Percentiles rank a stretch among this genome's conserved stretches.
Evolutionary conservation across 179 eudicot species (phyloP).

Genomic region (Spinacia oleracea): DNA sequence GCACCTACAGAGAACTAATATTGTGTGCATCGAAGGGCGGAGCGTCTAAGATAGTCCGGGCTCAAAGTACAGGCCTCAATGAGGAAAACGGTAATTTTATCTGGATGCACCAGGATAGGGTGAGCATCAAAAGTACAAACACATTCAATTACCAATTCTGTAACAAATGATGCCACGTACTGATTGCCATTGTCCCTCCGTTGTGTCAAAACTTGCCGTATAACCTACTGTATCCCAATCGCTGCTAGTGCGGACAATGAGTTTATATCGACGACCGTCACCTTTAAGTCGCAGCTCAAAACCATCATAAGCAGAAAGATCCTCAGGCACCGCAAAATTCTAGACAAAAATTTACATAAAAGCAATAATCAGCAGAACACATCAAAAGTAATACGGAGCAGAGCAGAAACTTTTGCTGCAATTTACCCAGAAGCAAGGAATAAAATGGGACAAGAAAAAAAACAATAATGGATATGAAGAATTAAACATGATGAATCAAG

Average conservation of each 20-base stretch:
- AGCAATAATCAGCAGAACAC: not conserved
- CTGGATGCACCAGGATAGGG: too few relatives aligned
- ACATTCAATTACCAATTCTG: too few relatives aligned
- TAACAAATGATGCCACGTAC: constrained; percentile 45
- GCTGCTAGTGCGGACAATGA: constrained; percentile 81
- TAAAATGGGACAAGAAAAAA: too few relatives aligned
- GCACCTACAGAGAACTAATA: constrained; percentile 80
- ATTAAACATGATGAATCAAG: too few relatives aligned
- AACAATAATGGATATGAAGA: too few relatives aligned
- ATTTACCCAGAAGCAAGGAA: too few relatives aligned
- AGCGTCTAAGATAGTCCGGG: too few relatives aligned
- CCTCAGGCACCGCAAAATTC: too few relatives aligned
- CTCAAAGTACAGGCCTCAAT: too few relatives aligned
- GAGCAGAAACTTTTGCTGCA: not conserved
- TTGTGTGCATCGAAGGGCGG: too few relatives aligned
- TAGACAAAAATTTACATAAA: constrained; percentile 24
- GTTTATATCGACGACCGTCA: constrained; percentile 84
- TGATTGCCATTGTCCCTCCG: constrained; percentile 93
- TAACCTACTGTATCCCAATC: constrained; percentile 98
- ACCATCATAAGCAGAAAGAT: constrained; percentile 92
- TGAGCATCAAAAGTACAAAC: too few relatives aligned
- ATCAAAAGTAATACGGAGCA: not conserved
- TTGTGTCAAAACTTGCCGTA: constrained; percentile 78
- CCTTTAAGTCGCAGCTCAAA: constrained; percentile 82
- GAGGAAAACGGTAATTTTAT: too few relatives aligned